Evolutionary conservation across 345 rosid species (phyloP).

Genomic region (Hevea brasiliensis): DNA sequence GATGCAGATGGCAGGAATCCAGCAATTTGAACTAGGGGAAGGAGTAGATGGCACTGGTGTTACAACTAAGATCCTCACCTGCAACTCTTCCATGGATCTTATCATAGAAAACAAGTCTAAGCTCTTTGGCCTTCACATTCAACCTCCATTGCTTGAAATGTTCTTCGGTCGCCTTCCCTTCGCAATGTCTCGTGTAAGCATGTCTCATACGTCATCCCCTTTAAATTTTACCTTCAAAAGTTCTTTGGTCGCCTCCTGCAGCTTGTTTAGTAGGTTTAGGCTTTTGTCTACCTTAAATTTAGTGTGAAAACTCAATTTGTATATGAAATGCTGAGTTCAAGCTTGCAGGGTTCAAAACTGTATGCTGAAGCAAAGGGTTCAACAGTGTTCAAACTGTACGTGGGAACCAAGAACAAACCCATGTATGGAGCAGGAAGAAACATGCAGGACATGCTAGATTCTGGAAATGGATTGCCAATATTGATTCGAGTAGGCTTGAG

Average conservation of each 20-base stretch:
- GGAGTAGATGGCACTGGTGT: slow-evolving; percentile 77
- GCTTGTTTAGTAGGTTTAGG: too few relatives aligned
- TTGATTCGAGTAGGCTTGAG: slow-evolving; percentile 38
- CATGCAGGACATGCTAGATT: slow-evolving; percentile 74
- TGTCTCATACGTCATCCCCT: too few relatives aligned
- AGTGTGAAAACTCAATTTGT: too few relatives aligned
- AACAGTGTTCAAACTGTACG: slow-evolving; percentile 39
- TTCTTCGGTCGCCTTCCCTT: slow-evolving; percentile 61
- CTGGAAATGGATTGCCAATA: slow-evolving; percentile 65
- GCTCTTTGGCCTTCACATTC: slow-evolving; percentile 71
- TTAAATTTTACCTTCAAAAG: too few relatives aligned
- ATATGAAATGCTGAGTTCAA: too few relatives aligned
- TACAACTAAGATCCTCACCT: slow-evolving; percentile 64
- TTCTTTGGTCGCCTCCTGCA: too few relatives aligned
- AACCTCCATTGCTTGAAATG: slow-evolving; percentile 54
- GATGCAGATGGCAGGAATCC: slow-evolving; percentile 56
- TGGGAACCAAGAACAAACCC: slow-evolving; percentile 62
- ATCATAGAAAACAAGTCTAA: slow-evolving; percentile 72
- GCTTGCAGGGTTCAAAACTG: slow-evolving; percentile 50
- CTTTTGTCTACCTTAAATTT: too few relatives aligned
- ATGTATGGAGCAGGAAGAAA: slow-evolving; percentile 87
- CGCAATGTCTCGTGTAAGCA: slow-evolving; percentile 55
- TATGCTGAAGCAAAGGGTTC: slow-evolving; percentile 47
- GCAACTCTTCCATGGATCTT: slow-evolving; percentile 58
- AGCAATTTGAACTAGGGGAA: slow-evolving; percentile 60